Evolutionary conservation across 2,329 filamentous ascomycete genomes (phyloP).

Genomic region (Fusarium lyarnte): DNA sequence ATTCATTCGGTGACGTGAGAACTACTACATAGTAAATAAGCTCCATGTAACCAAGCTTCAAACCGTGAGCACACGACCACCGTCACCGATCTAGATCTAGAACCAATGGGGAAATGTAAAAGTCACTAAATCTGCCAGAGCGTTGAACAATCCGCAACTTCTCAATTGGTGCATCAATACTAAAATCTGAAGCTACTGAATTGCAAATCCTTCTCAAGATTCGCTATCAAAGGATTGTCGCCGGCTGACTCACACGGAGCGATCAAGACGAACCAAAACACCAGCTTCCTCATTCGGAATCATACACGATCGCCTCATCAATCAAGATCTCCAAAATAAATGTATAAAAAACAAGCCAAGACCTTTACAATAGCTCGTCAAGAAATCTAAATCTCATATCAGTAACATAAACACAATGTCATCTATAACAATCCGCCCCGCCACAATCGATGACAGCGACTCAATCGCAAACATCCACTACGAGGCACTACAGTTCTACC

Average conservation of each 20-base stretch:
- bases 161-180: neutral
- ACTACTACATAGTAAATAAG: neutral
- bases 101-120: neutral
- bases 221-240: neutral
- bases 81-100: neutral
- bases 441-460: slow-evolving; percentile 26
- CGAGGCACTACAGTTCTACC: slow-evolving; percentile 26
- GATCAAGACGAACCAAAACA: neutral
- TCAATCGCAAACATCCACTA: slow-evolving; percentile 33
- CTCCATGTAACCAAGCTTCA: neutral
- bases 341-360: slow-evolving; percentile 10
- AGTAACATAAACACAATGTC: slow-evolving; percentile 5
- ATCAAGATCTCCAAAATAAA: neutral
- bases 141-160: neutral
- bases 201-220: neutral
- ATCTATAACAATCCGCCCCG: slow-evolving; percentile 26
- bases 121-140: neutral
- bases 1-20: neutral
- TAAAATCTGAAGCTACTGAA: neutral
- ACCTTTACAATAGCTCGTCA: neutral
- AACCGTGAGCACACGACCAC: neutral
- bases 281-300: slow-evolving; percentile 32
- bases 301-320: neutral
- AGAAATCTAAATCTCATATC: neutral
- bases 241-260: slow-evolving; percentile 28